Evolutionary conservation across 176 grass and related monocot species (phyloP), one percentile per base, ranked within the genome.

Genomic region (Oryza glaberrima): DNA sequence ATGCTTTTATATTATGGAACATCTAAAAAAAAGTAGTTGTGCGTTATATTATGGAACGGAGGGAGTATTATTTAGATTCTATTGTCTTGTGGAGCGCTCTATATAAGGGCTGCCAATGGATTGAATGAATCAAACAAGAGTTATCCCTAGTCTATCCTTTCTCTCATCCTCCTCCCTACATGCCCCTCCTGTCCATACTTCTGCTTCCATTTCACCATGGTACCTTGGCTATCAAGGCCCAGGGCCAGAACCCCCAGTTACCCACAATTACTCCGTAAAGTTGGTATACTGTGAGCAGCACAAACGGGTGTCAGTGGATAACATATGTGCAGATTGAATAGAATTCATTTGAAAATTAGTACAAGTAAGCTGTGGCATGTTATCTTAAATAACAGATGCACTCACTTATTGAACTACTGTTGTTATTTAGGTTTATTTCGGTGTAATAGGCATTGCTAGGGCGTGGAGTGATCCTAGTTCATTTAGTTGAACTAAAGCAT

Each of bases 381-480:
- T 56, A 19, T 56, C 14, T 17, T 56, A 56, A 56, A 16, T 19
- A 56, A 56, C 52, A 56, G 16, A 56, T 56, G 52, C 52, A 56
- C 58, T 63, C 41, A 7, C 47, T 1, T 73, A 73, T 26, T 7
- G 26, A 73, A 72, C 41, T 73, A 14, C 10, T 73, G 70, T 73
- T 73, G 70, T 46, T 77, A 11, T 75, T 14, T 52, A 63, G 28
- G 14, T 17, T 17, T 58, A 76, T 58, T 58, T 73, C n/a, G 70
- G 38, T 54, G 51, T 54, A 54, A 54, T 38, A 38, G 36, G 36
- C 36, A 38, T 38, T 38, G 6, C 14, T 54, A 54, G 51, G 51
- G 51, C 51, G 1, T 4, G 51, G 51, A 54, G 3, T 54, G 51
- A 54, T 15, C 16, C 51, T 52, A 54, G 5, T 54, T 56, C 52